Evolutionary conservation across 371 early-diverging fungal genomes (phyloP), one percentile per base, ranked within the genome.

Genomic region (Zopfochytrium polystomum): DNA sequence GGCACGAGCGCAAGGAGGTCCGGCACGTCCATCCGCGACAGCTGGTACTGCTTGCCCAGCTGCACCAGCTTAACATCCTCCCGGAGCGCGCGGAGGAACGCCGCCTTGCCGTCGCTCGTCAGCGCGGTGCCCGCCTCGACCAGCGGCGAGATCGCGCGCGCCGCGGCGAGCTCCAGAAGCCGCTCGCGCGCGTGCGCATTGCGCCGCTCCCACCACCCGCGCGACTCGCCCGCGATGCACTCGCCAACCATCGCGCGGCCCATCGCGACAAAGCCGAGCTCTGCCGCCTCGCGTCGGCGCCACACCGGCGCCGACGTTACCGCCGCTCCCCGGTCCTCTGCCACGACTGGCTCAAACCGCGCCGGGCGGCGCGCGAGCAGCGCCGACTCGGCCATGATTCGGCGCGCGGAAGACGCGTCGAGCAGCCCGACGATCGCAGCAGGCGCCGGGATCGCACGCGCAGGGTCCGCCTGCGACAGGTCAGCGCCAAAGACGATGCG

Each of bases 11-110:
- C 3, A 5, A 61, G 22, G 3, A 61, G 6, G 23, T 35, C 30
- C n/a, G 33, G n/a, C 18, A 43, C 61, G n/a, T 61, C 54, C 61
- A 47, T 54, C 2, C 61, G 11, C 31, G 53, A 42, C 11, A 61
- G 46, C 29, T 44, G 43, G 52, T 42, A 45, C 26, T 20, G 20
- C 38, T 51, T 50, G 15, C 25, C 25, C 35, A 38, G 51, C 26
- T 52, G n/a, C 6, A 3, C 18, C 9, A 49, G 29, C 3, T 6
- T 5, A 7, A 49, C 11, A 5, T 6, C 9, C 3, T 4, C 45
- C 42, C 42, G 42, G 13, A 6, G 15, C 3, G 45, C 29, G 22
- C 31, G 31, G 34, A 31, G n/a, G n/a, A n/a, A n/a, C n/a, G n/a
- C n/a, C n/a, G n/a, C n/a, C 52, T 58, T 46, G 29, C 11, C 22